phyloP scores from a whole-genome alignment of 78 protist genomes.

The Emiliania huxleyi region DNA sequence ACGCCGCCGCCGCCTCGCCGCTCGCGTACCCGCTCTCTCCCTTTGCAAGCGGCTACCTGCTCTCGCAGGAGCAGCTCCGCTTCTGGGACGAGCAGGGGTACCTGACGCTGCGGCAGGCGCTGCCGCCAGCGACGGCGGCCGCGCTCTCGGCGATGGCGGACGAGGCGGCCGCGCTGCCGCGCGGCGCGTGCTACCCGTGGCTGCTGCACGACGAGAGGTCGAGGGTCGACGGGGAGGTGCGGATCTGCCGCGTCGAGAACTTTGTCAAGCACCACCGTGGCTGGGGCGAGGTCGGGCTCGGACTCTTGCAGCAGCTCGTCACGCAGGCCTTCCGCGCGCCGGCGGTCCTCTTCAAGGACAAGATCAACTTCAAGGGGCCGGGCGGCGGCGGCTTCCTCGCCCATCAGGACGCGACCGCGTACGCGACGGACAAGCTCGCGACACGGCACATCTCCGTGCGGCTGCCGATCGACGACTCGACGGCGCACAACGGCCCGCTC shows the following conservation, averaged over 20 bases:
- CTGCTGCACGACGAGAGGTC: slow-evolving; percentile 7
- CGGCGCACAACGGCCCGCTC: neutral
- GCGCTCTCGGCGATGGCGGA: no score
- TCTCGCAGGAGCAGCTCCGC: no score
- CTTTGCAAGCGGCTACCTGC: no score
- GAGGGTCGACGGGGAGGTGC: neutral
- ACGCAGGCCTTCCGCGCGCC: neutral
- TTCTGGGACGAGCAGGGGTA: no score
- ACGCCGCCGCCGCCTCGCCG: no score
- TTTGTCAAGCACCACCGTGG: neutral
- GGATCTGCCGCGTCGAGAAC: slow-evolving; percentile 35
- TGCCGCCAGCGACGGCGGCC: no score
- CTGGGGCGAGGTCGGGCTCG: slow-evolving; percentile 13
- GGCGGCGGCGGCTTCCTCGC: slow-evolving; percentile 34
- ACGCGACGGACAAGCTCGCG: slow-evolving; percentile 34
- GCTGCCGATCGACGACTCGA: neutral
- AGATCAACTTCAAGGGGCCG: slow-evolving; percentile 26
- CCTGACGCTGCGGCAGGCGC: no score
- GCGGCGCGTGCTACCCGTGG: slow-evolving; percentile 10
- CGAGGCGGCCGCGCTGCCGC: no score
- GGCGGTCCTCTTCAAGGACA: slow-evolving; percentile 26
- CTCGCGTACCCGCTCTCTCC: no score
- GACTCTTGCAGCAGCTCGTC: neutral
- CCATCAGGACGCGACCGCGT: slow-evolving; percentile 36
- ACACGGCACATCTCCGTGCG: neutral